These are phyloP conservation scores for Yarrowia alimentaria DNA, from an alignment of 805 yeast species.

Conservation along the genomic window DNA sequence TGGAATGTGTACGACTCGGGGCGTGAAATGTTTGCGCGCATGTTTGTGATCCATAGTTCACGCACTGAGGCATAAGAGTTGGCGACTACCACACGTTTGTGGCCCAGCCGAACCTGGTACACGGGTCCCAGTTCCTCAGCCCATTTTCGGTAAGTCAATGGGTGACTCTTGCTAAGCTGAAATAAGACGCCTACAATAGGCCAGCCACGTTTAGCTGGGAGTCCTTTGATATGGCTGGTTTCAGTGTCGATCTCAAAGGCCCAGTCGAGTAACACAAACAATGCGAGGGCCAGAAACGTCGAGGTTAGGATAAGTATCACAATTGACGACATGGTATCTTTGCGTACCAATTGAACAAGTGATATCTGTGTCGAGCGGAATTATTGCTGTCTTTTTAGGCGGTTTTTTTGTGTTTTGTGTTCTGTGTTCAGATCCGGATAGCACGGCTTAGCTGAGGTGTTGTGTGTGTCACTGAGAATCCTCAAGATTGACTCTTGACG, in stretches of 20 bases:
- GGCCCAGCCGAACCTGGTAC: slow-evolving; percentile 65
- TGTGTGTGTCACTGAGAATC: too few species aligned
- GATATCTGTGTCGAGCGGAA: too few species aligned
- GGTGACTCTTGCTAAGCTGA: slow-evolving; percentile 50
- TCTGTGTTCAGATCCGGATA: too few species aligned
- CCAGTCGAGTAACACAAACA: slow-evolving; percentile 28
- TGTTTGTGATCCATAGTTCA: slow-evolving; percentile 52
- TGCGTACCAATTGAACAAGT: too few species aligned
- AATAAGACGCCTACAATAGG: slow-evolving; percentile 55
- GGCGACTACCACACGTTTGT: slow-evolving; percentile 58
- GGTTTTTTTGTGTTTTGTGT: too few species aligned
- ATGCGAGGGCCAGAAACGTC: neutral
- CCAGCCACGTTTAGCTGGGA: slow-evolving; percentile 47
- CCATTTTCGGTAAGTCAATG: slow-evolving; percentile 50
- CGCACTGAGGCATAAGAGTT: slow-evolving; percentile 58
- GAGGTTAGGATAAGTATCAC: neutral
- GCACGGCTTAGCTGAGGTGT: too few species aligned
- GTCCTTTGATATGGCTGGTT: slow-evolving; percentile 35
- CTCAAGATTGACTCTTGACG: too few species aligned
- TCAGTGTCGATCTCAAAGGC: slow-evolving; percentile 30
- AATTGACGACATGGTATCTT: too few species aligned
- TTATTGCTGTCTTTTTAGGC: too few species aligned
- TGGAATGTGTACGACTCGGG: slow-evolving; percentile 71
- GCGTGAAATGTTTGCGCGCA: slow-evolving; percentile 60
- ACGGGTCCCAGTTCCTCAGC: slow-evolving; percentile 45